Conservation (phyloP, 768 basidiomycete species). For the Mycena belliarum region DNA sequence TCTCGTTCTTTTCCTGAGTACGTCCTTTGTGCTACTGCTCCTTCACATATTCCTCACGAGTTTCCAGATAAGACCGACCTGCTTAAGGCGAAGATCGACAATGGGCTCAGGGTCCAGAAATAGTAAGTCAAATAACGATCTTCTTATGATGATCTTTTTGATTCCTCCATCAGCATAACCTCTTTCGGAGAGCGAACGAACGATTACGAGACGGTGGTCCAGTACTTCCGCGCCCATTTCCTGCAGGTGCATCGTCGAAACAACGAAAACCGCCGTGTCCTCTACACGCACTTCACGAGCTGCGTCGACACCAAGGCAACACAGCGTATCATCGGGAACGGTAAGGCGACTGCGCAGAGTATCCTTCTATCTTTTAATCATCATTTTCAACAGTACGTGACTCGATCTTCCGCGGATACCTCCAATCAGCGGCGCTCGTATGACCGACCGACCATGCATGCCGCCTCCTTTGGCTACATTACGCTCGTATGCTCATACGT, state of each 20-base stretch:
- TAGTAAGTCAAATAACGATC: conserved; percentile 56
- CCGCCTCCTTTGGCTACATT: conserved; percentile 10
- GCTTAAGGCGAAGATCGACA: conserved; percentile 67
- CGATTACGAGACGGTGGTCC: conserved; percentile 77
- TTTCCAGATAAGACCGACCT: conserved; percentile 76
- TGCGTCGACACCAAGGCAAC: conserved; percentile 85
- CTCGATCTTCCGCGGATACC: conserved; percentile 74
- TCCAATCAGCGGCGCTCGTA: conserved; percentile 71
- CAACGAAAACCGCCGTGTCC: conserved; percentile 76
- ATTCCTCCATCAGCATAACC: conserved; percentile 55
- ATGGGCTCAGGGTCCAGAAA: conserved; percentile 71
- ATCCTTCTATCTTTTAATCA: conserved; percentile 17
- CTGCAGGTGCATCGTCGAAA: conserved; percentile 78
- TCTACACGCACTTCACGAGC: conserved; percentile 81
- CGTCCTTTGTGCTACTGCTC: conserved; percentile 24
- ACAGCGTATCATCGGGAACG: conserved; percentile 80
- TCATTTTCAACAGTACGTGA: conserved; percentile 54
- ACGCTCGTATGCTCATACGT: conserved; percentile 16
- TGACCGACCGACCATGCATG: conserved; percentile 35
- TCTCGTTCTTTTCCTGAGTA: conserved; percentile 60
- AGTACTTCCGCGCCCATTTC: conserved; percentile 89
- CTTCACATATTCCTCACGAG: conserved; percentile 2
- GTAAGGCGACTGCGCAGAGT: conserved; percentile 34
- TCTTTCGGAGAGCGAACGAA: conserved; percentile 82
- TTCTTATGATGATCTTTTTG: conserved; percentile 12